These are phyloP conservation scores for Schizochytrium sp. DNA, from an alignment of 108 stramenopile genomes.

Conservation along the genomic window DNA sequence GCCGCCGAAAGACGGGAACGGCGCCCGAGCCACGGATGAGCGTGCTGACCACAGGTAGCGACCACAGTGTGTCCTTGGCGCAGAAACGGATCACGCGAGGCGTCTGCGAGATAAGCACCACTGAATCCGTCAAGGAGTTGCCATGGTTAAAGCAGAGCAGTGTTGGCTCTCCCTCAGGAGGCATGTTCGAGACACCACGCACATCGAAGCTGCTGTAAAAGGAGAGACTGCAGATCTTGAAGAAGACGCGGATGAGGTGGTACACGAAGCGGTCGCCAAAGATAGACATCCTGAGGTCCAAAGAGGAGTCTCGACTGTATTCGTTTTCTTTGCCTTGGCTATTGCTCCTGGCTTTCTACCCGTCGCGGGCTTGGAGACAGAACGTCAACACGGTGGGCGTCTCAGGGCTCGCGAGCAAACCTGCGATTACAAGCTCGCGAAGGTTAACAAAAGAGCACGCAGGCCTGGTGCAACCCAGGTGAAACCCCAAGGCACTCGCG, in stretches of 20 bases:
- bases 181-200: slow-evolving; percentile 18
- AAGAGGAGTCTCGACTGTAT: too few species aligned
- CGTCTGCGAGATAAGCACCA: slow-evolving; percentile 58
- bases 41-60: slow-evolving; percentile 15
- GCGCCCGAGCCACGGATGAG: slow-evolving; percentile 33
- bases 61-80: slow-evolving; percentile 56
- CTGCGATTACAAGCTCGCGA: too few species aligned
- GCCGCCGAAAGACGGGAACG: slow-evolving; percentile 41
- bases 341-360: neutral
- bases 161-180: slow-evolving; percentile 10
- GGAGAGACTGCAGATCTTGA: neutral
- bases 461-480: too few species aligned
- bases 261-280: slow-evolving; percentile 48
- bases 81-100: slow-evolving; percentile 59
- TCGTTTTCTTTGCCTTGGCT: neutral
- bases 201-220: slow-evolving; percentile 52
- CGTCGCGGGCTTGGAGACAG: neutral
- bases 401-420: neutral
- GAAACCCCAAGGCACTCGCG: too few species aligned
- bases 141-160: slow-evolving; percentile 59
- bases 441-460: too few species aligned
- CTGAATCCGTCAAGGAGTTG: slow-evolving; percentile 60
- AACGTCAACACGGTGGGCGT: neutral
- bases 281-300: neutral
- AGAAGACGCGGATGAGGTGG: neutral